Evolutionary conservation across 768 basidiomycete genomes (phyloP).

Genomic region (Boletales sp.): DNA sequence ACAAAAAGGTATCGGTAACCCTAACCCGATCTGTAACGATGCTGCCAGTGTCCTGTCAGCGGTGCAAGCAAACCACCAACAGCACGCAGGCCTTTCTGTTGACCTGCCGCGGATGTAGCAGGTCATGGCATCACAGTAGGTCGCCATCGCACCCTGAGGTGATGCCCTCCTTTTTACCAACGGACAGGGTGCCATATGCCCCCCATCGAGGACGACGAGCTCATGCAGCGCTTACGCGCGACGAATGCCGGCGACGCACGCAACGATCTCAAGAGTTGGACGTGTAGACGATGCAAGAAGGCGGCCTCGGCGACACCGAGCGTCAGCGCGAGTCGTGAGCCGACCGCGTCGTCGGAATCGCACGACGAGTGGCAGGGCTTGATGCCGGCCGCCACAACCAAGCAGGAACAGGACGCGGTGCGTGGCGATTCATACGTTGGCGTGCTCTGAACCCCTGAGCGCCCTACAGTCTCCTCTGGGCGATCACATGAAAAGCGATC

Average conservation of each 20-base stretch:
- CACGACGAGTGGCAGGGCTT: neutral
- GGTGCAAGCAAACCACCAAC: slow-evolving; percentile 25
- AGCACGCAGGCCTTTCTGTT: slow-evolving; percentile 30
- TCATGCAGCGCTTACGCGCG: slow-evolving; percentile 23
- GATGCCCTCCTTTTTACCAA: neutral
- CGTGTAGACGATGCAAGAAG: slow-evolving; percentile 31
- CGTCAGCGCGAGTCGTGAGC: slow-evolving; percentile 4
- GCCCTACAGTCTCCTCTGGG: neutral
- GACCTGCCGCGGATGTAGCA: slow-evolving; percentile 31
- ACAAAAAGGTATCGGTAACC: slow-evolving; percentile 9
- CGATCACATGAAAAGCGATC: neutral
- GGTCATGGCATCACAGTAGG: slow-evolving; percentile 34
- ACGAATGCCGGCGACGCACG: slow-evolving; percentile 21
- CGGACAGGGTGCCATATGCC: slow-evolving; percentile 32
- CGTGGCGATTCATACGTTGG: neutral
- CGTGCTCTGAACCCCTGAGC: neutral
- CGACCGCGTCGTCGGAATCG: slow-evolving; percentile 7
- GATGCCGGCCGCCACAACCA: neutral
- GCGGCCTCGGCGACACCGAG: neutral
- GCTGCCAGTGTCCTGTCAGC: slow-evolving; percentile 13
- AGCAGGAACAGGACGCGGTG: slow-evolving; percentile 8
- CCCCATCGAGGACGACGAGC: slow-evolving; percentile 23
- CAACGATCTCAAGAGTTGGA: slow-evolving; percentile 25
- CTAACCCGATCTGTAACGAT: slow-evolving; percentile 16
- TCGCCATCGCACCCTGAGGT: neutral